Conservation (phyloP, 2,329 filamentous ascomycete genomes). For the Penicillium hordei region DNA sequence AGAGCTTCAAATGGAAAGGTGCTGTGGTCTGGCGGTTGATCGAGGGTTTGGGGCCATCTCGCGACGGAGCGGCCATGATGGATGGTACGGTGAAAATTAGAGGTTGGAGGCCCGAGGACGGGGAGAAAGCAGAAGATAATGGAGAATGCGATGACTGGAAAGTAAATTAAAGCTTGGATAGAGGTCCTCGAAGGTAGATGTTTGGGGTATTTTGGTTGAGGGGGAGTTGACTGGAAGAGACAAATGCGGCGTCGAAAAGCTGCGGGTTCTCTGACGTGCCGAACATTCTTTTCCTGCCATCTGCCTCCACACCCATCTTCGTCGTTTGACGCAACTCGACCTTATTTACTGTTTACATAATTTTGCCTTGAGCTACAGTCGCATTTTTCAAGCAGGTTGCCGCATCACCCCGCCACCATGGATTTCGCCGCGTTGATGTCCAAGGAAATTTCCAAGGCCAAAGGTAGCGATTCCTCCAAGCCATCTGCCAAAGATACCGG, state of each 20-base stretch:
- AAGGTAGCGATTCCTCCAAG: constrained; percentile 47
- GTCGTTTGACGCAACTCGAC: background rate
- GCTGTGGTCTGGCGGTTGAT: constrained; percentile 69
- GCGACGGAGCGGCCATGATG: constrained; percentile 24
- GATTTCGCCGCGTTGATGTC: constrained; percentile 95
- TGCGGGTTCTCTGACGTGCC: constrained; percentile 10
- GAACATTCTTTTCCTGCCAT: constrained; percentile 15
- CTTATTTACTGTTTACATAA: background rate
- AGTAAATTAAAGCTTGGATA: background rate
- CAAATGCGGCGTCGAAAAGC: constrained; percentile 20
- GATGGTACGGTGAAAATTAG: background rate
- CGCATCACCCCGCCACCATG: constrained; percentile 57
- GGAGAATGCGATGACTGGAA: background rate
- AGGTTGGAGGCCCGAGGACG: background rate
- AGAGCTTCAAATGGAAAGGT: constrained; percentile 82
- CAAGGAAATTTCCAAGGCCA: constrained; percentile 83
- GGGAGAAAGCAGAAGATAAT: background rate
- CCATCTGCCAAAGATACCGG: constrained; percentile 21
- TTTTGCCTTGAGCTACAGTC: background rate
- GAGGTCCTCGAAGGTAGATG: background rate
- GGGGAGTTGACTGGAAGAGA: constrained; percentile 9
- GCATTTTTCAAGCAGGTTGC: background rate
- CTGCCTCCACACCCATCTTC: constrained; percentile 1
- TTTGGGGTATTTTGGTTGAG: background rate
- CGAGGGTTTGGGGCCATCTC: constrained; percentile 39